Evolutionary conservation across 2,329 filamentous ascomycete species (phyloP), one percentile per base, ranked within the genome.

Genomic region (Phialophora expanda): DNA sequence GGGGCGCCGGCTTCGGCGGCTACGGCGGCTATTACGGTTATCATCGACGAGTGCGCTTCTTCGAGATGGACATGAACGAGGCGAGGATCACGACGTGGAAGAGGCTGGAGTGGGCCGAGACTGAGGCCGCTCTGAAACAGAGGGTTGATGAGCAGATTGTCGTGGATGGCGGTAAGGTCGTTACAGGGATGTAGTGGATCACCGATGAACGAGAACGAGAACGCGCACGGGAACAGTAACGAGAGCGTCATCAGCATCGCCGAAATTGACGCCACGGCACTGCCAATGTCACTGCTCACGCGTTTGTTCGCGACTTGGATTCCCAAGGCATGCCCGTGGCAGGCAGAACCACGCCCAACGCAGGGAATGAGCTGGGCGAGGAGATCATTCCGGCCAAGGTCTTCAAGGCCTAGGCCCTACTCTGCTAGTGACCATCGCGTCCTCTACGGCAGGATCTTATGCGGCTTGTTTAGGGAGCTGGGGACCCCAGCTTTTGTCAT

Each of bases 11-110:
- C 1, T 97, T 99, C 73, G 95, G 95, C 62, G 95, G 95, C 0
- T 99, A 99, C 76, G 95, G 90, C 22, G 93, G 94, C 5, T 98
- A 97, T 76, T 89, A 89, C 50, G 90, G 90, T 3, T 98, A 90
- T 76, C 85, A 93, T 74, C 90, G 95, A 28, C 88, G 93, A 32
- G 85, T 97, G 61, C 86, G 95, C 56, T 85, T 99, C 51, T 99
- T 95, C 75, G 94, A 98, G 73, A 87, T 99, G 58, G 94, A 99
- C 77, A 91, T 93, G 79, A 96, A 96, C 75, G 88, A 91, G 66
- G 94, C 90, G 7, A 87, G 92, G 55, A 93, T 99, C 71, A 88
- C 86, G 56, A 99, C 94, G 0, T 99, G 94, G 86, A 98, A 97
- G 81, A 86, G 95, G 57, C 82, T 96, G 17, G 94, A 98, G 75